Evolutionary conservation across 805 yeast genomes (phyloP).

Genomic region (Trichomonascus vanleenenianus): DNA sequence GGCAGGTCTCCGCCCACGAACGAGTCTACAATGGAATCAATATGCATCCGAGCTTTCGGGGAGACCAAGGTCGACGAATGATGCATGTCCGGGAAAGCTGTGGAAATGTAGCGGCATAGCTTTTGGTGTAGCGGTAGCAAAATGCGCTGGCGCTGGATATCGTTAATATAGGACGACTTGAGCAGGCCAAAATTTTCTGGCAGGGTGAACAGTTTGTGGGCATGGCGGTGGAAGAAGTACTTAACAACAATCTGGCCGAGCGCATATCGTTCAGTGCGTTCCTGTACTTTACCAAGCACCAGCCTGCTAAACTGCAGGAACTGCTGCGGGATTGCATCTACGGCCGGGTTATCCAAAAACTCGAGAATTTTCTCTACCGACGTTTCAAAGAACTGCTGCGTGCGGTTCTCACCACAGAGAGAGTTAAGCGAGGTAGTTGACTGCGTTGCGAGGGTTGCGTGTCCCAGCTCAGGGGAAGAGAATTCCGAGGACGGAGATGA

Average conservation of each 20-base stretch:
- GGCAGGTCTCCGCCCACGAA: slow-evolving; percentile 9
- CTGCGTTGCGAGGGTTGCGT: slow-evolving; percentile 4
- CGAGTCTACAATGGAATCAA: slow-evolving; percentile 5
- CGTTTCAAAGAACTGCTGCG: slow-evolving; percentile 7
- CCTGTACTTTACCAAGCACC: slow-evolving; percentile 10
- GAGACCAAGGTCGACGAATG: no score
- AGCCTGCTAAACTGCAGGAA: slow-evolving; percentile 13
- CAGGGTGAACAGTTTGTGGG: slow-evolving; percentile 10
- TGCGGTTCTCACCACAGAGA: slow-evolving; percentile 6
- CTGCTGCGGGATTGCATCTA: slow-evolving; percentile 14
- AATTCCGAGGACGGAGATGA: slow-evolving; percentile 8
- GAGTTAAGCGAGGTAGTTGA: slow-evolving; percentile 2
- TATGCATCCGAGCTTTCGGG: neutral
- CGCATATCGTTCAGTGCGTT: slow-evolving; percentile 5
- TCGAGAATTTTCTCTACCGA: slow-evolving; percentile 10
- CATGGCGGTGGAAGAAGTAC: slow-evolving; percentile 15
- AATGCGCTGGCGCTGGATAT: slow-evolving; percentile 18
- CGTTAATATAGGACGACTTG: slow-evolving; percentile 15
- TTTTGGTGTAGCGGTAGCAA: slow-evolving; percentile 14
- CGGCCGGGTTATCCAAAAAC: slow-evolving; percentile 10
- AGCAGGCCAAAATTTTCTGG: slow-evolving; percentile 21
- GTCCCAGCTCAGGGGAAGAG: slow-evolving; percentile 11
- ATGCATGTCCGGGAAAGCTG: slow-evolving; percentile 4
- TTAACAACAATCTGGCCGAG: slow-evolving; percentile 13
- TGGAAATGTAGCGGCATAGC: slow-evolving; percentile 9